phyloP scores from a whole-genome alignment of 1,139 yeast genomes.

The Eremothecium gossypii region DNA sequence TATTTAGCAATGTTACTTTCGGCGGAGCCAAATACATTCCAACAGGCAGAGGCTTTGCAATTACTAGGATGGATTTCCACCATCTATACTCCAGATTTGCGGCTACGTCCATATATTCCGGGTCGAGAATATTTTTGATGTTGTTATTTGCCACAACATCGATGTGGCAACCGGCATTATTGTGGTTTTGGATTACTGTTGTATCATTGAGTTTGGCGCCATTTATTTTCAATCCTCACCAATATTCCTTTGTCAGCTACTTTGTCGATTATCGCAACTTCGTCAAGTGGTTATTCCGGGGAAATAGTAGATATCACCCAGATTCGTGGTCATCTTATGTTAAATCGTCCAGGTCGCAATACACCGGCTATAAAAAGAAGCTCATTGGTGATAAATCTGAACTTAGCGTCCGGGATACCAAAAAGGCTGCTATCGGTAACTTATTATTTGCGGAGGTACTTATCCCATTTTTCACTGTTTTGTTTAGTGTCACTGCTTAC shows the following conservation, averaged over 20 bases:
- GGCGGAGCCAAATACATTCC: constrained; percentile 83
- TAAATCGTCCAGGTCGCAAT: constrained; percentile 44
- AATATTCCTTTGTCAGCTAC: constrained; percentile 59
- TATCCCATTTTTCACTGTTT: constrained; percentile 38
- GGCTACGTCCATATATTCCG: constrained; percentile 54
- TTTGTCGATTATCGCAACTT: constrained; percentile 62
- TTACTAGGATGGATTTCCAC: constrained; percentile 52
- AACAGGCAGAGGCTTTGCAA: constrained; percentile 83
- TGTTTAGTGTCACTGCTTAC: constrained; percentile 47
- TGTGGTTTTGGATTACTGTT: constrained; percentile 81
- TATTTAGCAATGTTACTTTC: constrained; percentile 56
- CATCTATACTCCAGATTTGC: constrained; percentile 58
- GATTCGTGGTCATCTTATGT: constrained; percentile 57
- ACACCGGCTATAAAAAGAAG: constrained; percentile 57
- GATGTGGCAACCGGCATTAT: constrained; percentile 66
- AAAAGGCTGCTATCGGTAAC: constrained; percentile 41
- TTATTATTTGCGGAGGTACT: constrained; percentile 45
- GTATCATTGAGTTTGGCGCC: constrained; percentile 71
- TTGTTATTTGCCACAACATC: constrained; percentile 56
- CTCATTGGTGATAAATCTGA: constrained; percentile 32
- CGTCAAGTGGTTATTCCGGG: constrained; percentile 60
- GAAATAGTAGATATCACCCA: constrained; percentile 42
- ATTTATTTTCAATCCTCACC: constrained; percentile 78
- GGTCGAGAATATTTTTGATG: constrained; percentile 47
- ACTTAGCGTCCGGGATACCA: constrained; percentile 21